A percentile compares a stretch with the other conserved stretches of the same genome.
These are phyloP conservation scores for Penicillium occitanis DNA, from an alignment of 2,329 filamentous ascomycete species.

Conservation along the genomic window DNA sequence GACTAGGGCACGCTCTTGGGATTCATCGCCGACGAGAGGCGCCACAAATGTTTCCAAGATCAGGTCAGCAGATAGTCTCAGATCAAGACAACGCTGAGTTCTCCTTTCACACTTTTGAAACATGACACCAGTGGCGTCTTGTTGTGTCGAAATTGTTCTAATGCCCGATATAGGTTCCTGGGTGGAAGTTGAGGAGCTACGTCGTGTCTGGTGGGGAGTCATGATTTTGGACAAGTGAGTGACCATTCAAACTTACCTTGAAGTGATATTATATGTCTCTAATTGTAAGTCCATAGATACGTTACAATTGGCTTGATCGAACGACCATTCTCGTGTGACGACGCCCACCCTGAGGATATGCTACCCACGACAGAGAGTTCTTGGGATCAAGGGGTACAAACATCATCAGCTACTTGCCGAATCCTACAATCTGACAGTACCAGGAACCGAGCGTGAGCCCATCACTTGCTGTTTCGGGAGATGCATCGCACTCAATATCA, in stretches of 20 bases:
- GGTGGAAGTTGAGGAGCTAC: constrained; percentile 5
- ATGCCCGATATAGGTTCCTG: neutral
- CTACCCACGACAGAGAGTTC: neutral
- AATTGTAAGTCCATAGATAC: neutral
- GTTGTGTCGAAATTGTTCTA: neutral
- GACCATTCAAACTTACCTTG: neutral
- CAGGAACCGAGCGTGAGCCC: neutral
- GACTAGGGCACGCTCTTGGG: neutral
- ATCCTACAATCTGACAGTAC: neutral
- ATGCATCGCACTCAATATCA: neutral
- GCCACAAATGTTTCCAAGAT: neutral
- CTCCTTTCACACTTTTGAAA: neutral
- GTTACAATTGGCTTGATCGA: neutral
- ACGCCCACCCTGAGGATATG: neutral
- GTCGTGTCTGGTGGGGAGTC: constrained; percentile 1
- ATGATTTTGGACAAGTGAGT: neutral
- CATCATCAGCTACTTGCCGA: neutral
- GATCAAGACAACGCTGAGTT: neutral
- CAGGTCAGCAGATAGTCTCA: neutral
- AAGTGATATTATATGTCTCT: neutral
- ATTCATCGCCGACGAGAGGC: neutral
- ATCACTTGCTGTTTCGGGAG: constrained; percentile 2
- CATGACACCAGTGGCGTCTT: neutral
- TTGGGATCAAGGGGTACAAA: constrained; percentile 9
- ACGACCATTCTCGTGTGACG: constrained; percentile 3